These are phyloP conservation scores for Harringtonia lauricola DNA, from an alignment of 2,329 filamentous ascomycete genomes.

Conservation along the genomic window DNA sequence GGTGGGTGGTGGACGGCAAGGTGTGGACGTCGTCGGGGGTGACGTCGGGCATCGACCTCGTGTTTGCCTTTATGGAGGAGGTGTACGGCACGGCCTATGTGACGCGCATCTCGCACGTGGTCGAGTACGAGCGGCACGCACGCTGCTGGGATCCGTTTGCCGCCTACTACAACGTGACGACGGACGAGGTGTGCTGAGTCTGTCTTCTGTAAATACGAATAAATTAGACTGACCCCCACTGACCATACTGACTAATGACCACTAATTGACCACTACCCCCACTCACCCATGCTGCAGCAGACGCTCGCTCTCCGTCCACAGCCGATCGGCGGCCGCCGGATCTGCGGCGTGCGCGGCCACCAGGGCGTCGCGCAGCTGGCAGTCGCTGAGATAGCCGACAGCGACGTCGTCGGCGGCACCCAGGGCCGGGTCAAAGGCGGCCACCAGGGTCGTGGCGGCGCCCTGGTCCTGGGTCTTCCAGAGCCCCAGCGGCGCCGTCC, in stretches of 20 bases:
- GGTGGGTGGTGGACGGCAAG: constrained; percentile 56
- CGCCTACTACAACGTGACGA: neutral
- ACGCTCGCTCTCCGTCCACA: constrained; percentile 33
- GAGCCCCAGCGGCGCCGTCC: constrained; percentile 16
- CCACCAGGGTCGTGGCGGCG: constrained; percentile 27
- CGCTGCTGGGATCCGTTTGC: neutral
- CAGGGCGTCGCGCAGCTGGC: constrained; percentile 22
- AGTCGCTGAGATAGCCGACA: constrained; percentile 28
- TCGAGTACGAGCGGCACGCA: constrained; percentile 27
- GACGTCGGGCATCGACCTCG: constrained; percentile 10
- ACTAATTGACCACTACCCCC: no score
- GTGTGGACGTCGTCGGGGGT: constrained; percentile 54
- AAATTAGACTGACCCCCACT: neutral
- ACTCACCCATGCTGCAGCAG: no score
- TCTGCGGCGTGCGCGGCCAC: constrained; percentile 19
- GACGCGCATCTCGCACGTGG: constrained; percentile 24
- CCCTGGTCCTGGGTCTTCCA: constrained; percentile 27
- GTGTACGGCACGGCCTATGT: constrained; percentile 4
- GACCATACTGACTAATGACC: no score
- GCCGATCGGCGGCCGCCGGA: constrained; percentile 24
- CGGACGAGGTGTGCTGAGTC: neutral
- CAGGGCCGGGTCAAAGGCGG: constrained; percentile 28
- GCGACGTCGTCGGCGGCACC: constrained; percentile 15
- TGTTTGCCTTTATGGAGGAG: constrained; percentile 10
- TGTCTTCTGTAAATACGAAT: no score